A percentile compares a stretch with the other conserved stretches of the same genome.
Evolutionary conservation across 805 yeast species (phyloP).

Genomic region (Candida fluviatilis): DNA sequence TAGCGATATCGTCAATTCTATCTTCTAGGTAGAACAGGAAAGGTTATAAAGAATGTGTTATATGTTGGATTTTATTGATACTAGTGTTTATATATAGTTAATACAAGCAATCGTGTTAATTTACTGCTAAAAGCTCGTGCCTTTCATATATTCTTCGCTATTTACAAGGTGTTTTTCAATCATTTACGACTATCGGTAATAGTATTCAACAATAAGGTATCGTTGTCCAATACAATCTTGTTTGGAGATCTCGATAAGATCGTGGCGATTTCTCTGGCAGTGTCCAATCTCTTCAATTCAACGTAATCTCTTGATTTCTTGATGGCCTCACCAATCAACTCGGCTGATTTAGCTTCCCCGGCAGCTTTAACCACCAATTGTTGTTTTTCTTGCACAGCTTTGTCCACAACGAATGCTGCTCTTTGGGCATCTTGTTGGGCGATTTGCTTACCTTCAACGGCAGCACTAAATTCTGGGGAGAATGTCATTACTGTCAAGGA

Average conservation of each 20-base stretch:
- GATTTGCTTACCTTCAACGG: conserved; percentile 98
- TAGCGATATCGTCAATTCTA: conserved; percentile 70
- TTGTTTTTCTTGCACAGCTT: conserved; percentile 96
- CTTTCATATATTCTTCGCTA: conserved; percentile 3
- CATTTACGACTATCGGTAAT: conserved; percentile 68
- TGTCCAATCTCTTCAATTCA: conserved; percentile 93
- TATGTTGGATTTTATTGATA: neutral
- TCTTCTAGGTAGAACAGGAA: conserved; percentile 52
- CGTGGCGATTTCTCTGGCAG: conserved; percentile 92
- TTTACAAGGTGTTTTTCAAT: conserved; percentile 8
- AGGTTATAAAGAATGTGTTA: neutral
- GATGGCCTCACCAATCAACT: conserved; percentile 97
- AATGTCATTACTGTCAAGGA: conserved; percentile 96
- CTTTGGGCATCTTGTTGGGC: conserved; percentile 99
- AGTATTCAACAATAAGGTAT: conserved; percentile 86
- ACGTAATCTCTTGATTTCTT: conserved; percentile 95
- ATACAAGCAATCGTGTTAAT: too few relatives aligned
- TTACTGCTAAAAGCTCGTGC: too few relatives aligned
- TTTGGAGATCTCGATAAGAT: conserved; percentile 86
- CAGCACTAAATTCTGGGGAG: conserved; percentile 95
- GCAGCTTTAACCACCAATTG: conserved; percentile 94
- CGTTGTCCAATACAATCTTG: conserved; percentile 86
- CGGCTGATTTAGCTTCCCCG: conserved; percentile 98
- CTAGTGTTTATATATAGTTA: too few relatives aligned
- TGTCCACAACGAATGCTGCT: conserved; percentile 95